These are phyloP conservation scores for Pleurotus eryngii DNA, from an alignment of 768 basidiomycete species.

Conservation along the genomic window DNA sequence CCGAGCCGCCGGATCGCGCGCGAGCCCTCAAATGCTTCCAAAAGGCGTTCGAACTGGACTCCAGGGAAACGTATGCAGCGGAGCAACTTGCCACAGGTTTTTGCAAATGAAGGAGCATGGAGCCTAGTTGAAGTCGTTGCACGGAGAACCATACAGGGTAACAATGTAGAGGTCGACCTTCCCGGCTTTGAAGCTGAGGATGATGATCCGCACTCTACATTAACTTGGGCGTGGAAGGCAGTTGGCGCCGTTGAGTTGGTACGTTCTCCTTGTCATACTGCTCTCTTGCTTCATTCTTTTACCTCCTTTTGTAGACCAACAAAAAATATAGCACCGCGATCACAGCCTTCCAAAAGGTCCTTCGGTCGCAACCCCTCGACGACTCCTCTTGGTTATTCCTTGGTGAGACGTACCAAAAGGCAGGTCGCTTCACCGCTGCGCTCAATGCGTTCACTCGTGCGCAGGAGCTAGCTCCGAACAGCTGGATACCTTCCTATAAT, in stretches of 20 bases:
- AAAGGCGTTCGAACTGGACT: slow-evolving; percentile 95
- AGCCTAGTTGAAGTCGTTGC: slow-evolving; percentile 95
- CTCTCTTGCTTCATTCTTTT: neutral
- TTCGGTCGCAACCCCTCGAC: slow-evolving; percentile 77
- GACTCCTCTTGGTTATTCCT: slow-evolving; percentile 84
- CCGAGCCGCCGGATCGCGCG: slow-evolving; percentile 71
- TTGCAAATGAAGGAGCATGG: slow-evolving; percentile 94
- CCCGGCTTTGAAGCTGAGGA: slow-evolving; percentile 63
- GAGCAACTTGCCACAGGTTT: slow-evolving; percentile 82
- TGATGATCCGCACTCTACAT: slow-evolving; percentile 67
- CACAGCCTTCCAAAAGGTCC: slow-evolving; percentile 80
- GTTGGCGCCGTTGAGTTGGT: slow-evolving; percentile 89
- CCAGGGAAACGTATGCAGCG: slow-evolving; percentile 84
- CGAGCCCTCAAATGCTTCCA: slow-evolving; percentile 96
- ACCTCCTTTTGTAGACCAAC: slow-evolving; percentile 45
- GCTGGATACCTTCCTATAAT: slow-evolving; percentile 84
- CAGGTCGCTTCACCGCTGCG: slow-evolving; percentile 86
- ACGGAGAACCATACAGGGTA: slow-evolving; percentile 82
- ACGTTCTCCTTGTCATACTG: slow-evolving; percentile 25
- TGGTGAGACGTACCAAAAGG: slow-evolving; percentile 86
- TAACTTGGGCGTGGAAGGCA: slow-evolving; percentile 97
- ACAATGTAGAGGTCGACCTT: neutral
- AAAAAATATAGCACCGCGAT: slow-evolving; percentile 73
- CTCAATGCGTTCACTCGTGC: slow-evolving; percentile 82
- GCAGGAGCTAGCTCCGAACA: slow-evolving; percentile 63